Percentiles rank a stretch among this genome's conserved stretches.
phyloP scores from a whole-genome alignment of 257 asterid genomes.

The Lavandula angustifolia region DNA sequence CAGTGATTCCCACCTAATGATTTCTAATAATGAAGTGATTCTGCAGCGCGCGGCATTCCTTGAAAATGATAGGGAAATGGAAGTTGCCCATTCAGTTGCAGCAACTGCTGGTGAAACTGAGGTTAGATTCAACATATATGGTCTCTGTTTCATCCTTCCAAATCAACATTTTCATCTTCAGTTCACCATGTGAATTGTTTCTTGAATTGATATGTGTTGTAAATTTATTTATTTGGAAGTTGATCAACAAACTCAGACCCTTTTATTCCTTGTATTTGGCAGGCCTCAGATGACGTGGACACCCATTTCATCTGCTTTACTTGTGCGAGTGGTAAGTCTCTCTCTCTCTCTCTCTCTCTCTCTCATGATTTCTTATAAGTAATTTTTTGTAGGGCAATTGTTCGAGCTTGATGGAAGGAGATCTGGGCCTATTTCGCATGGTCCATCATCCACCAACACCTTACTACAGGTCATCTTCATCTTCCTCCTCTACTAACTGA shows the following conservation, averaged over 20 bases:
- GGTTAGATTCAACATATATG: slow-evolving; percentile 48
- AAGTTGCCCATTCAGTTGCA: slow-evolving; percentile 92
- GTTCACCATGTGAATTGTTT: slow-evolving; percentile 12
- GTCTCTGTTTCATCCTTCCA: neutral
- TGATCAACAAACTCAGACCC: slow-evolving; percentile 16
- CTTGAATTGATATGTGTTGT: slow-evolving; percentile 13
- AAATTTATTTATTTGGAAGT: neutral
- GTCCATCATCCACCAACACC: slow-evolving; percentile 66
- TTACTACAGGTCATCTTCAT: slow-evolving; percentile 54
- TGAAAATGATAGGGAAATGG: slow-evolving; percentile 90
- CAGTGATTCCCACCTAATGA: slow-evolving; percentile 19
- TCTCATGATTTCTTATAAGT: neutral
- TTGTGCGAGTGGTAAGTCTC: slow-evolving; percentile 59
- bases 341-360: slow-evolving; percentile 21
- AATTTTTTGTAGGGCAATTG: slow-evolving; percentile 56
- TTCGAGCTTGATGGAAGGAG: slow-evolving; percentile 94
- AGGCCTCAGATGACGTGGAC: slow-evolving; percentile 75
- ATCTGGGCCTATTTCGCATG: slow-evolving; percentile 80
- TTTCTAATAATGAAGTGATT: slow-evolving; percentile 13
- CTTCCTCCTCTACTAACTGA: neutral
- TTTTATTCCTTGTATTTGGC: slow-evolving; percentile 36
- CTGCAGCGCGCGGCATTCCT: slow-evolving; percentile 88
- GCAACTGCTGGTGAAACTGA: slow-evolving; percentile 93
- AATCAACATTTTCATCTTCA: slow-evolving; percentile 7
- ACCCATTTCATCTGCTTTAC: slow-evolving; percentile 87